These are phyloP conservation scores for Alternaria arbusti DNA, from an alignment of 2,329 filamentous ascomycete species.

Conservation along the genomic window DNA sequence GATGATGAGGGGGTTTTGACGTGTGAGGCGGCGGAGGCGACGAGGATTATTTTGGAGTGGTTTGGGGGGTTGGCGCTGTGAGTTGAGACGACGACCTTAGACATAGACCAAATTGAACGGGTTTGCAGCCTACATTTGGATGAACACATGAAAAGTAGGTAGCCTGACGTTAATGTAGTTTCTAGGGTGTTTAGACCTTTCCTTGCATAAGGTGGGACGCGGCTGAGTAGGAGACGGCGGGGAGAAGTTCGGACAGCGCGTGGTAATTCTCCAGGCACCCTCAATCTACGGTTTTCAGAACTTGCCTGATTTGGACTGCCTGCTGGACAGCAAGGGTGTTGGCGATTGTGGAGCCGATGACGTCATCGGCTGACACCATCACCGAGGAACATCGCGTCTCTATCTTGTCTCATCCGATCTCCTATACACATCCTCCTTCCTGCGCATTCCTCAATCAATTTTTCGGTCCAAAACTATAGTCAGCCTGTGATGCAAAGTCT, in stretches of 20 bases:
- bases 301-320: neutral
- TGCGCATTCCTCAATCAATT: neutral
- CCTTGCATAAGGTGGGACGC: neutral
- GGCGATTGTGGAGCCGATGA: neutral
- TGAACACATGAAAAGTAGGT: too few species aligned
- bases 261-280: neutral
- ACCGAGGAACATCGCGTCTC: neutral
- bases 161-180: too few species aligned
- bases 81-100: too few species aligned
- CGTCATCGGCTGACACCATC: neutral
- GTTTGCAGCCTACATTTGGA: neutral
- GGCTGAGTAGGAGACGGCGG: neutral
- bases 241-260: neutral
- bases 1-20: slow-evolving; percentile 23
- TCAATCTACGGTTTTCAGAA: neutral
- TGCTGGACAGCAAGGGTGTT: too few species aligned
- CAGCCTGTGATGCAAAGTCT: too few species aligned
- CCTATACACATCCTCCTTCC: rapidly evolving
- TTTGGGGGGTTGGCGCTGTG: slow-evolving; percentile 37
- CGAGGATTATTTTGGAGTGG: slow-evolving; percentile 41
- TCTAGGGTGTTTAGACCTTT: neutral
- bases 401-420: neutral
- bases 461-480: too few species aligned
- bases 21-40: slow-evolving; percentile 39
- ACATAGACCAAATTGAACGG: neutral